Evolutionary conservation across 2,329 filamentous ascomycete genomes (phyloP), one percentile per base, ranked within the genome.

Genomic region (Malbranchea zuffiana): DNA sequence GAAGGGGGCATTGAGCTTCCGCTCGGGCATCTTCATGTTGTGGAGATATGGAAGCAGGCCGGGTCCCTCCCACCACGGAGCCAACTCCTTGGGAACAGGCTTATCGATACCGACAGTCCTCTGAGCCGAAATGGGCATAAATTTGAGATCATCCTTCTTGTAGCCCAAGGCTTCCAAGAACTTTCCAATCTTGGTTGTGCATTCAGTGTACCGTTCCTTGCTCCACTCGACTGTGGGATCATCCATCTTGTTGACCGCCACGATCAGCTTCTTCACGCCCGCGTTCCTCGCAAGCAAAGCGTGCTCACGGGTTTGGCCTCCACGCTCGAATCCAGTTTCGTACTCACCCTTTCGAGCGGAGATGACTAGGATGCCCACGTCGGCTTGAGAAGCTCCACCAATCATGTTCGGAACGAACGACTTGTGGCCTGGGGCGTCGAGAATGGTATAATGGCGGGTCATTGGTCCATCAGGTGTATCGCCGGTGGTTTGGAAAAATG

Each of bases 171-270:
- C 82, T 67, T 94, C 94, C 45, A 98, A 66, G 70, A 94, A 96
- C 48, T 79, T 74, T 11, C 77, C 63, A 33, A 98, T 75, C 68
- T 96, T 98, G 48, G 78, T 78, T 3, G 78, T 87, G 62, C 90
- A 98, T 65, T 98, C 90, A 54, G 84, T 79, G 68, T 85, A 98
- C 39, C 90, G 80, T 26, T 83, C 82, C 51, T 95, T 77, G 37
- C 82, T 90, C 92, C 92, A 98, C 55, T 94, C 76, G 35, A 98
- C 92, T 2, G 90, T 98, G 7, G 80, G 70, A 57, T 98, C 90
- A 57, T 98, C 90, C 92, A 98, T 98, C 72, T 98, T 98, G 75
- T 98, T 98, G 58, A 95, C 87, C 36, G 74, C 90, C 19, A 98
- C 80, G 30, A 96, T 71, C 39, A 98, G 73, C 67, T 95, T 95